Conservation (phyloP, 345 rosid genomes). For the Litchi chinensis region DNA sequence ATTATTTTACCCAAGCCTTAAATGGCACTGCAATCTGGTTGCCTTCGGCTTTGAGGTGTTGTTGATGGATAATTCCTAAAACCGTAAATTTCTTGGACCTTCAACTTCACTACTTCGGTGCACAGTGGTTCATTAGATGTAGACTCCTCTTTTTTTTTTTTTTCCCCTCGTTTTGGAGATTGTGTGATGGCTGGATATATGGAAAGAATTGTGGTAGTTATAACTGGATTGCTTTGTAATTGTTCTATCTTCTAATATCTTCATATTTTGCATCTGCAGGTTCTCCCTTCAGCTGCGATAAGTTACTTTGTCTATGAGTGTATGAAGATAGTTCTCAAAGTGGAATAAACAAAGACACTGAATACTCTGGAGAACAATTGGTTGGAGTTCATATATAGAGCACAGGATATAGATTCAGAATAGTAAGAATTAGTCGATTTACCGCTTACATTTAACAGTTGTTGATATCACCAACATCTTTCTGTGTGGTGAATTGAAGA, state of each 20-base stretch:
- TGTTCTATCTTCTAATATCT: not conserved
- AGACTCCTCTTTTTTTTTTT: no score
- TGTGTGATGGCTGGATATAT: not conserved
- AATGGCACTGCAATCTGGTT: not conserved
- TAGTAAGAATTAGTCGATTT: constrained; percentile 23
- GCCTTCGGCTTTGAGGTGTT: not conserved
- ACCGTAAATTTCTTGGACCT: not conserved
- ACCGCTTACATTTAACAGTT: constrained; percentile 17
- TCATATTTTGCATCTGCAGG: constrained; percentile 48
- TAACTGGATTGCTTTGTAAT: not conserved
- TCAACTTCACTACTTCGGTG: not conserved
- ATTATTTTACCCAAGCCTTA: not conserved
- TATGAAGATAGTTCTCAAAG: constrained; percentile 83
- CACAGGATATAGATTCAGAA: constrained; percentile 24
- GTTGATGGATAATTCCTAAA: not conserved
- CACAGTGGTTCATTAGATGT: not conserved
- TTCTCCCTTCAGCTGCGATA: constrained; percentile 80
- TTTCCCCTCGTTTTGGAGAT: not conserved
- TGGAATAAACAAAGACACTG: constrained; percentile 44
- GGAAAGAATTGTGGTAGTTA: not conserved
- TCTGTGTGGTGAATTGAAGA: constrained; percentile 16
- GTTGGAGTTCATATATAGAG: constrained; percentile 25
- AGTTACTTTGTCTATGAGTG: constrained; percentile 85
- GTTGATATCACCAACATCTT: constrained; percentile 18
- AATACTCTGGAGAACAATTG: constrained; percentile 13